phyloP scores from a whole-genome alignment of 2,329 filamentous ascomycete genomes.

The Exophiala xenobiotica region DNA sequence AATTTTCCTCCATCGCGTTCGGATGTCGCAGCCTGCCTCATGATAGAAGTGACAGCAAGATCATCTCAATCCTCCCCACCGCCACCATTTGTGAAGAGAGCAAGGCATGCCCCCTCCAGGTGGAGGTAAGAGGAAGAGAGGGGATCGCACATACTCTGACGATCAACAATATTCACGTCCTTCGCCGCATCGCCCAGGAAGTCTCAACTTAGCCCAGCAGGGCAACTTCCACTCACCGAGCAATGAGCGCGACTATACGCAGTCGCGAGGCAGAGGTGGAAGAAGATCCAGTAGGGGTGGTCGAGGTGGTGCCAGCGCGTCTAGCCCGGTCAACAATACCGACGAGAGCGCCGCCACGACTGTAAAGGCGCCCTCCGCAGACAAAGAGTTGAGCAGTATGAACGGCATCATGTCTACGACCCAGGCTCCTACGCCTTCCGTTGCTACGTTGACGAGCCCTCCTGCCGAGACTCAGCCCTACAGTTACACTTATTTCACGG shows the following conservation, averaged over 20 bases:
- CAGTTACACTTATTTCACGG: conserved; percentile 73
- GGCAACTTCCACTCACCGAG: conserved; percentile 41
- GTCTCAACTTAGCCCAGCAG: conserved; percentile 54
- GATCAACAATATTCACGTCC: conserved; percentile 42
- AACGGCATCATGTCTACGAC: conserved; percentile 33
- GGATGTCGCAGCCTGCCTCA: conserved; percentile 14
- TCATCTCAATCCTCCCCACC: conserved; percentile 9
- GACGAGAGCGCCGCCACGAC: conserved; percentile 4
- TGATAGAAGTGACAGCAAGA: conserved; percentile 12
- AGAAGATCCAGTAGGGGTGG: conserved; percentile 28
- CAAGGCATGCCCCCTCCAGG: conserved; percentile 51
- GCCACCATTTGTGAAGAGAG: conserved; percentile 10
- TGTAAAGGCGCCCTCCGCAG: conserved; percentile 27
- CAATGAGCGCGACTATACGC: conserved; percentile 21
- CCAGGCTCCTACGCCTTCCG: conserved; percentile 31
- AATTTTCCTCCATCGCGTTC: background rate
- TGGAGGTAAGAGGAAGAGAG: conserved; percentile 57
- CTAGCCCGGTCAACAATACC: conserved; percentile 15
- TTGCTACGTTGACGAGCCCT: conserved; percentile 23
- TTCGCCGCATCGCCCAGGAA: conserved; percentile 49
- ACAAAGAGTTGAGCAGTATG: conserved; percentile 32
- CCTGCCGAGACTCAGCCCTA: conserved; percentile 48
- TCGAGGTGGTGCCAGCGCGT: conserved; percentile 10
- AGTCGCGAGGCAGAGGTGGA: conserved; percentile 33
- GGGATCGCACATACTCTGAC: conserved; percentile 45